phyloP scores from a whole-genome alignment of 2,329 filamentous ascomycete genomes.

The Tolypocladium amazonense region DNA sequence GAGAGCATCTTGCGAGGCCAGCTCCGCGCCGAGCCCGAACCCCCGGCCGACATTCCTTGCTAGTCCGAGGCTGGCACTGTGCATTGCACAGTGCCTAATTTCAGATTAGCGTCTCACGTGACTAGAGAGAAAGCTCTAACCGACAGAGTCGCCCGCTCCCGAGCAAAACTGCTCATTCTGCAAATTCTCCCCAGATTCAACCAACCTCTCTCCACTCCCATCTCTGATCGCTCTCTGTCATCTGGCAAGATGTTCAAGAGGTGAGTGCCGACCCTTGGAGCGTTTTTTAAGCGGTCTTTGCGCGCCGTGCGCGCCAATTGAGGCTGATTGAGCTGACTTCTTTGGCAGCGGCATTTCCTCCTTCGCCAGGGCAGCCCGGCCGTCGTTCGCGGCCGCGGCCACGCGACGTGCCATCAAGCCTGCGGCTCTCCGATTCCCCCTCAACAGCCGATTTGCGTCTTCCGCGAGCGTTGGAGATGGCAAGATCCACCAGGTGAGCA shows the following conservation, averaged over 20 bases:
- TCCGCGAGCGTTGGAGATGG: slow-evolving; percentile 48
- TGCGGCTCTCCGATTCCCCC: slow-evolving; percentile 41
- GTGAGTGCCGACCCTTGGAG: slow-evolving; percentile 39
- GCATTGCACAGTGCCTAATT: slow-evolving; percentile 7
- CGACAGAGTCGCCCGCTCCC: slow-evolving; percentile 29
- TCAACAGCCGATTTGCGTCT: slow-evolving; percentile 49
- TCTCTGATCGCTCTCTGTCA: slow-evolving; percentile 54
- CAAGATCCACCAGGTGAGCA: slow-evolving; percentile 58
- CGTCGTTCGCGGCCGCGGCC: slow-evolving; percentile 46
- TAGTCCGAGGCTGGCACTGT: neutral
- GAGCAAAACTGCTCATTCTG: slow-evolving; percentile 38
- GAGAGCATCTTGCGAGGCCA: neutral
- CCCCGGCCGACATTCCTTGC: neutral
- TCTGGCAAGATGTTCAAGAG: slow-evolving; percentile 76
- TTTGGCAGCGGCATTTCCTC: slow-evolving; percentile 54
- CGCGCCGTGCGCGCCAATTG: slow-evolving; percentile 29
- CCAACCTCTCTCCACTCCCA: slow-evolving; percentile 47
- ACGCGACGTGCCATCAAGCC: slow-evolving; percentile 48
- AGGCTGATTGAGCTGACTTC: slow-evolving; percentile 35
- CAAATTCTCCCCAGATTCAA: slow-evolving; percentile 38
- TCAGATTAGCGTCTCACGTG: slow-evolving; percentile 26
- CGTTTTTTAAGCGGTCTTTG: slow-evolving; percentile 14
- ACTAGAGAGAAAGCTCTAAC: slow-evolving; percentile 30
- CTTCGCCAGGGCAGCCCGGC: slow-evolving; percentile 51
- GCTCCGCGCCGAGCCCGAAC: neutral